Conservation (phyloP, 495 filamentous ascomycete genomes). For the Talaromyces ruber region DNA sequence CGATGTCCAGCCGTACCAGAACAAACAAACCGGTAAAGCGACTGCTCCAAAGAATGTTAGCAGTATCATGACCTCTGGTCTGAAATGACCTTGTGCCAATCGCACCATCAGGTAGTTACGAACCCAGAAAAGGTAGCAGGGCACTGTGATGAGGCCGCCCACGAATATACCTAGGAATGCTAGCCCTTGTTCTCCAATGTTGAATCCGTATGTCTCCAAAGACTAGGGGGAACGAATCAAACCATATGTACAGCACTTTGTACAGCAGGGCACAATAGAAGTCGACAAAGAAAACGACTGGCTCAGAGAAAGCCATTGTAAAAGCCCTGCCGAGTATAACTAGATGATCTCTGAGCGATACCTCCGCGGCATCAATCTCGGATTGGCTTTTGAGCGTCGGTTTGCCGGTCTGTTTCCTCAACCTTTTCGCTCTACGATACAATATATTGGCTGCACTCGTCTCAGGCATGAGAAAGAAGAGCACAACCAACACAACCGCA, state of each 20-base stretch:
- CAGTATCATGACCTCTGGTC: constrained; percentile 29
- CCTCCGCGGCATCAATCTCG: constrained; percentile 28
- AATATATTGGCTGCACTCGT: constrained; percentile 50
- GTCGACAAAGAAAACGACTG: constrained; percentile 42
- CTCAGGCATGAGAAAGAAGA: constrained; percentile 49
- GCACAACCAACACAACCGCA: constrained; percentile 31
- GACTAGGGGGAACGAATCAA: constrained; percentile 49
- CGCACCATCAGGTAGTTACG: constrained; percentile 25
- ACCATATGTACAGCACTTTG: constrained; percentile 47
- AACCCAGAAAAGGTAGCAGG: constrained; percentile 39
- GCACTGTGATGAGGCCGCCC: constrained; percentile 27
- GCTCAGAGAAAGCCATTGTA: constrained; percentile 36
- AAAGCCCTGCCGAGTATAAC: constrained; percentile 35
- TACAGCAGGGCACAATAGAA: constrained; percentile 47
- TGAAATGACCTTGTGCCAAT: constrained; percentile 28
- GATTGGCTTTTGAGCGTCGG: constrained; percentile 21
- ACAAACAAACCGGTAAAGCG: constrained; percentile 36
- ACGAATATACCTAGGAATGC: constrained; percentile 44
- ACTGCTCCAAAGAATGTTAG: constrained; percentile 36
- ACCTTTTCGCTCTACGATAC: constrained; percentile 39
- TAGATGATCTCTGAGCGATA: constrained; percentile 21
- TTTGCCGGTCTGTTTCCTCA: constrained; percentile 33
- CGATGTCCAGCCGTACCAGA: constrained; percentile 43
- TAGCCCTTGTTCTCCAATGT: constrained; percentile 33
- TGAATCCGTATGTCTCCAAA: constrained; percentile 40